Base-by-base conservation (phyloP, 108 stramenopile species). In the Pseudonitzschia multistriata region DNA sequence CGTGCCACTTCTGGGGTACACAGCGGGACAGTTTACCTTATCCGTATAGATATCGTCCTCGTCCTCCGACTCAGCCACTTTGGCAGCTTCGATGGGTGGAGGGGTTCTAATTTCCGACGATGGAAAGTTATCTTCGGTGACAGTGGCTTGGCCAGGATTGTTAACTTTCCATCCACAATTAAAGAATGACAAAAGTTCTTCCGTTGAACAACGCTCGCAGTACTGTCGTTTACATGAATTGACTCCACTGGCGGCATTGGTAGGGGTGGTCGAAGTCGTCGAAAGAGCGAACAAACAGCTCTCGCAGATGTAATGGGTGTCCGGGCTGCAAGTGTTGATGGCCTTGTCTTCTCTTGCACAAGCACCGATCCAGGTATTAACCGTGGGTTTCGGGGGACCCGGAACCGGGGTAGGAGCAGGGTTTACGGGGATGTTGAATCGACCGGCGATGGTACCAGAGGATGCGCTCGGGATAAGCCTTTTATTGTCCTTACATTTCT, bases 111-210 rank as follows among this genome's bases (percentile, higher is more conserved):
- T 22, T 52, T 52, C 50, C 8, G 24, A 52, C 8, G 2, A 2
- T n/a, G 50, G 21, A 1, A 52, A 25, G 50, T 2, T 24, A 0
- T n/a, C 29, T 21, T 59, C 34, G 57, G 33, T 35, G 28, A 35
- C 57, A 29, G 3, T 14, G 28, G n/a, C 34, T 13, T 21, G 19
- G 28, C 15, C 19, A 15, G 31, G n/a, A 35, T 35, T 35, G 28
- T 21, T 35, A 35, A 59, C 33, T 35, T 35, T 35, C n/a, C n/a
- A 35, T 59, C 57, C 57, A 33, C 57, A 59, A 30, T 59, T 14
- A n/a, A 59, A 59, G 57, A 59, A 59, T 3, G 57, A 17, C 19
- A 0, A 17, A 0, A 59, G 29, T 19, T 35, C 31, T 13, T 35
- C 19, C 3, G 29, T 35, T 5, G 13, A n/a, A 35, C 57, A 59